Percentiles rank a stretch among this genome's conserved stretches.
phyloP scores from a whole-genome alignment of 441 rosid species.

The Rhodomyrtus psidioides region DNA sequence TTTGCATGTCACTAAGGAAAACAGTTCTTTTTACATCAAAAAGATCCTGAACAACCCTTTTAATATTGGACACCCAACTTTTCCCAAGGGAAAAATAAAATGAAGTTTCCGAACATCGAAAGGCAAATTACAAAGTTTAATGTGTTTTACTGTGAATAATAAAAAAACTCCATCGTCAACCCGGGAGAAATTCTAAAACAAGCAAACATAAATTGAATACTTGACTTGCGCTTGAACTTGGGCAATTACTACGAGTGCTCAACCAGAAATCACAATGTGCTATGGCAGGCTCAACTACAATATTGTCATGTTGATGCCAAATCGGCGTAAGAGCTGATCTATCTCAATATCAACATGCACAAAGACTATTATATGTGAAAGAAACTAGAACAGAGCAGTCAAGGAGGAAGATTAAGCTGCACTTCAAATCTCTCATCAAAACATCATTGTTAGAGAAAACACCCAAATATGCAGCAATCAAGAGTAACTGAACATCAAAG shows the following conservation, averaged over 20 bases:
- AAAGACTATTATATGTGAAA: not conserved
- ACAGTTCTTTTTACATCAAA: too few relatives aligned
- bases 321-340: too few relatives aligned
- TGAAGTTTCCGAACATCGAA: not conserved
- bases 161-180: not conserved
- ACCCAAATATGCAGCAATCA: too few relatives aligned
- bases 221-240: not conserved
- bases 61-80: too few relatives aligned
- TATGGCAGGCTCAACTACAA: not conserved
- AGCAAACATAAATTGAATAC: not conserved
- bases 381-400: too few relatives aligned
- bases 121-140: not conserved
- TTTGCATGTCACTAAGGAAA: not conserved
- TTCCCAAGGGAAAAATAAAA: not conserved
- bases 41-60: too few relatives aligned
- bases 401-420: too few relatives aligned
- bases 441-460: too few relatives aligned
- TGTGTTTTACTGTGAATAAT: not conserved
- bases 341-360: not conserved
- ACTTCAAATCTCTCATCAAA: too few relatives aligned
- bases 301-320: not conserved
- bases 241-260: not conserved
- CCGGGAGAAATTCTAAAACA: not conserved
- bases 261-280: not conserved
- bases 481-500: too few relatives aligned